Percentiles rank a stretch among this genome's conserved stretches.
These are phyloP conservation scores for Pichia norvegensis DNA, from an alignment of 1,139 yeast species.

Conservation along the genomic window DNA sequence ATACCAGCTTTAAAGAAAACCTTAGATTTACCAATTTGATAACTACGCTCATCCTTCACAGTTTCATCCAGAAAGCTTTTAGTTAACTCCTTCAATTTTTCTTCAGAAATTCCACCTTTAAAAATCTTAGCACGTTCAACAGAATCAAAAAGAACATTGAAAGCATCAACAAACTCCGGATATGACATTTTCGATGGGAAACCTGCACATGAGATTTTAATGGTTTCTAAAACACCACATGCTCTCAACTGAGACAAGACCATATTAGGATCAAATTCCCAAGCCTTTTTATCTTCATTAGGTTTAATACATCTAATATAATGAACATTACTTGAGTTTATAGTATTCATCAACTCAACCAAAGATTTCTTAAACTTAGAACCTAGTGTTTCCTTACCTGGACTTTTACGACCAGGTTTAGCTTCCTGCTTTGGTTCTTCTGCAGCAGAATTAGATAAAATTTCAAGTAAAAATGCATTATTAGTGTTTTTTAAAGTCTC, in stretches of 20 bases:
- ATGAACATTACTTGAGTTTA: constrained; percentile 90
- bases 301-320: constrained; percentile 97
- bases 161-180: constrained; percentile 86
- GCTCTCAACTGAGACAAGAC: constrained; percentile 93
- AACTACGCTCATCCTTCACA: constrained; percentile 58
- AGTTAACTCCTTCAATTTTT: constrained; percentile 57
- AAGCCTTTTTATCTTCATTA: constrained; percentile 85
- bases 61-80: constrained; percentile 56
- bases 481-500: constrained; percentile 69
- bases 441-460: constrained; percentile 56
- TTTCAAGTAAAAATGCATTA: constrained; percentile 55
- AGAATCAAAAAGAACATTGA: constrained; percentile 69
- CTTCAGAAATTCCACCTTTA: constrained; percentile 47
- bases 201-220: constrained; percentile 94
- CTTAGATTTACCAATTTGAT: constrained; percentile 83
- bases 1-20: constrained; percentile 96
- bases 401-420: constrained; percentile 35
- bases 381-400: constrained; percentile 87
- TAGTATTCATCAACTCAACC: constrained; percentile 87
- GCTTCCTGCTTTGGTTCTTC: constrained; percentile 40
- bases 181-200: constrained; percentile 96
- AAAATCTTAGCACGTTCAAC: constrained; percentile 56
- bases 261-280: constrained; percentile 95
- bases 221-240: constrained; percentile 97
- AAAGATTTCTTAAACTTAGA: constrained; percentile 88